Evolutionary conservation across 306 rosid species (phyloP), one percentile per base, ranked within the genome.

Genomic region (Inga oerstediana): DNA sequence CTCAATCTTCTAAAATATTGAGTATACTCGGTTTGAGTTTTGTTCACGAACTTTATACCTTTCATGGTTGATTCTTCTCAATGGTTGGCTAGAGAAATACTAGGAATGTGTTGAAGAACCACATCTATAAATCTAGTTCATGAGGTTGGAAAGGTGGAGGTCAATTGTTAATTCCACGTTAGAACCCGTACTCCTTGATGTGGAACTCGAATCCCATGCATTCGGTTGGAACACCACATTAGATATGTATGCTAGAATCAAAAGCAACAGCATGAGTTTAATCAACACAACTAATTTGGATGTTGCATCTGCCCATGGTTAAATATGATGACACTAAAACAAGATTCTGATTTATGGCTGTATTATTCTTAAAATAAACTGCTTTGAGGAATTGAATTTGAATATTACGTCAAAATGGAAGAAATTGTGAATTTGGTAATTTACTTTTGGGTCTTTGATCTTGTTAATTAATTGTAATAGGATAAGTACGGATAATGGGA

Each of bases 291-390:
- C 46, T 45, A 27, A 74, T 70, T 52, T 79, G 43, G 75, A 58
- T 74, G 8, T 78, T 35, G 78, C 83, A 73, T 78, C 88, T 82
- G 62, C 80, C 70, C 69, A 83, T 54, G 43, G 5, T 58, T 56
- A 59, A 56, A 58, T 73, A 73, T 79, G 69, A 74, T 58, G 43
- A 37, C 48, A 35, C 46, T 79, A 75, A 44, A 66, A 45, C 15
- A 59, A 58, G 34, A 58, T 74, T 68, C 35, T 34, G 9, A 32
- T 46, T 78, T 79, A 13, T 44, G 52, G 66, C 72, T 76, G 10
- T 49, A 30, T 77, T 64, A 45, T 73, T 77, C 34, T 54, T 62
- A 64, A 52, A 52, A 76, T 72, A 14, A 64, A 85, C 49, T 72
- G 69, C 37, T 52, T 80, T 75, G 32, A 61, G 62, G 43, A 39